Percentiles rank a stretch among this genome's conserved stretches.
Evolutionary conservation across 768 basidiomycete genomes (phyloP).

Genomic region (Mycena albidolilacea): DNA sequence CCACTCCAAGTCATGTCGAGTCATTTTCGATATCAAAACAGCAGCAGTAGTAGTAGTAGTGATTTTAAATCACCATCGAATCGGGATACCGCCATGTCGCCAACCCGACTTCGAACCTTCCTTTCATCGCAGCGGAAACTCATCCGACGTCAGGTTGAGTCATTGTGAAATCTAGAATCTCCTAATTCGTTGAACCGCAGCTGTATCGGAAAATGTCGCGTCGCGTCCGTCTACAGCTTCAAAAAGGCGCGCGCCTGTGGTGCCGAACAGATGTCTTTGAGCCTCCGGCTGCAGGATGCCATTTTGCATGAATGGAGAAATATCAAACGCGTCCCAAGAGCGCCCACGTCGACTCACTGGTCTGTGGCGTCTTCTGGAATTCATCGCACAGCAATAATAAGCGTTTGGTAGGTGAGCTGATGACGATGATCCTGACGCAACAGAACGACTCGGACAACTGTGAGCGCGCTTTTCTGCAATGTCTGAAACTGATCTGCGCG

Average conservation of each 20-base stretch:
- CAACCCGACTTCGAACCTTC: not conserved
- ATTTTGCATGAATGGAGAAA: not conserved
- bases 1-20: too few relatives aligned
- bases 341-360: not conserved
- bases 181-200: not conserved
- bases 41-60: not conserved
- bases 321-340: not conserved
- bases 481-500: not conserved
- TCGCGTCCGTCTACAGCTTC: not conserved
- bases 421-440: too few relatives aligned
- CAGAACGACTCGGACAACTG: too few relatives aligned
- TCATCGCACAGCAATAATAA: not conserved
- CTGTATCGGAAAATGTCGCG: not conserved
- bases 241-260: not conserved
- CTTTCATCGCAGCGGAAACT: conserved; percentile 1
- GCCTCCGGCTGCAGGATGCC: too few relatives aligned
- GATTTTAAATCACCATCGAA: not conserved
- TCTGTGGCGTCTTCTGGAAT: not conserved
- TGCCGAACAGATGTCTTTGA: too few relatives aligned
- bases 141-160: not conserved
- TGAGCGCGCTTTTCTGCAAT: too few relatives aligned
- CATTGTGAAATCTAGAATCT: not conserved
- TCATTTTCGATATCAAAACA: not conserved
- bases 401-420: too few relatives aligned
- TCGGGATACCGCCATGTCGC: not conserved